Conservation (phyloP, 345 rosid genomes). For the Raphanus sativus region DNA sequence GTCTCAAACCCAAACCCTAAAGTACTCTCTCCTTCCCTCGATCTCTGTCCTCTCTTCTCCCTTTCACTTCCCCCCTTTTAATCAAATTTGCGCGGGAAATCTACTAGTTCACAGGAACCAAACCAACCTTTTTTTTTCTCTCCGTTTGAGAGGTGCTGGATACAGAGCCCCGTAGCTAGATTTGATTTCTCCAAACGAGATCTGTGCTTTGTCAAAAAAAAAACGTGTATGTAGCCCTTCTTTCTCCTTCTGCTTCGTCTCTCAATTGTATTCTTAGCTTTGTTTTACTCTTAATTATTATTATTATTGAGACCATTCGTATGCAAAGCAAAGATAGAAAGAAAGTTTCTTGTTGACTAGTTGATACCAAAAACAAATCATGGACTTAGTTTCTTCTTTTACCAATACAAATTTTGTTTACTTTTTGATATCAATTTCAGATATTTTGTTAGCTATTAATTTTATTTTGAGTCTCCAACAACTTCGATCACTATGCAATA, state of each 20-base stretch:
- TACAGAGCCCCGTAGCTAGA: background rate
- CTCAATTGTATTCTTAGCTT: slow-evolving; percentile 4
- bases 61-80: background rate
- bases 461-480: background rate
- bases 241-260: background rate
- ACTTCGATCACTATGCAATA: background rate
- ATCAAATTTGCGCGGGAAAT: slow-evolving; percentile 39
- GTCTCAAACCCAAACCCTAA: background rate
- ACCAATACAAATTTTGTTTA: too few species aligned
- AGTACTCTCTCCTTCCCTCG: slow-evolving; percentile 7
- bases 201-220: background rate
- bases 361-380: slow-evolving; percentile 8
- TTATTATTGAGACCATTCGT: background rate
- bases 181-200: slow-evolving; percentile 13
- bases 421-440: background rate
- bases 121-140: background rate
- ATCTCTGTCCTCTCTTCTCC: slow-evolving; percentile 29
- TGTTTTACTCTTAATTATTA: background rate
- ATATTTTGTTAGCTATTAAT: background rate
- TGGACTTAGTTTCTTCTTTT: background rate
- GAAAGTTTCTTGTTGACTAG: slow-evolving; percentile 28
- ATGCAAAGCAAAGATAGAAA: background rate
- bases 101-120: background rate
- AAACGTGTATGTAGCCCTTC: slow-evolving; percentile 20
- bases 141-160: background rate